Percentiles rank a stretch among this genome's conserved stretches.
Conservation (phyloP, 139 green algal species). For the Coelastrella sp. region DNA sequence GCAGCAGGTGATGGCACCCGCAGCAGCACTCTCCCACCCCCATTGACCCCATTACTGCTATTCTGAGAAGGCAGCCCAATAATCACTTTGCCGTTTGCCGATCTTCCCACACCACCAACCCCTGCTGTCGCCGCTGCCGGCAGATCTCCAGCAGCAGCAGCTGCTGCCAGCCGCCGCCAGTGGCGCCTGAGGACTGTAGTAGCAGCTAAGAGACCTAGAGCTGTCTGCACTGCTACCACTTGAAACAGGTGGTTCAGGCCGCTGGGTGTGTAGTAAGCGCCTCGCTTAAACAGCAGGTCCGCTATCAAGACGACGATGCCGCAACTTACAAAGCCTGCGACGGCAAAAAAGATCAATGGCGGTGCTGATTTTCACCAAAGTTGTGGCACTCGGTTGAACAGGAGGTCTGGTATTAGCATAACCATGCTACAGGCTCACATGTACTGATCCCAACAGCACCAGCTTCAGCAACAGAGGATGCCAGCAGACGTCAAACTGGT, state of each 20-base stretch:
- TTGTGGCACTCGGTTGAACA: too few relatives aligned
- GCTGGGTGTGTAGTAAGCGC: slow-evolving; percentile 56
- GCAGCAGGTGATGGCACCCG: not conserved
- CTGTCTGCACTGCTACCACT: slow-evolving; percentile 16
- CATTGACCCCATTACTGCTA: not conserved
- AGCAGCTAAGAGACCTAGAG: slow-evolving; percentile 37
- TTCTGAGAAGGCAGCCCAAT: not conserved
- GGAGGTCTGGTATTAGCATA: too few relatives aligned
- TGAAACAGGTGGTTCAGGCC: slow-evolving; percentile 53
- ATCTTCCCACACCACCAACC: not conserved
- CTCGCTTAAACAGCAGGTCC: slow-evolving; percentile 62
- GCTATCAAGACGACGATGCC: slow-evolving; percentile 61
- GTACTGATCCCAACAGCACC: too few relatives aligned
- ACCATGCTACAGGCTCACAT: too few relatives aligned
- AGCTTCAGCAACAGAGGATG: too few relatives aligned
- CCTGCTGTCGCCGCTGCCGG: not conserved
- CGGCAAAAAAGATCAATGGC: not conserved
- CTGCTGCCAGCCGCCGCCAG: slow-evolving; percentile 49
- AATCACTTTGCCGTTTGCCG: not conserved
- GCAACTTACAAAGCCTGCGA: slow-evolving; percentile 66
- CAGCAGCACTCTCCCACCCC: not conserved
- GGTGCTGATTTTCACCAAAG: not conserved
- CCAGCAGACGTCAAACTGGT: too few relatives aligned
- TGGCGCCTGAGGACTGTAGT: slow-evolving; percentile 35
- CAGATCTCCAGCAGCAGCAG: not conserved